A percentile compares a stretch with the other conserved stretches of the same genome.
Conservation (phyloP, 1,284 basidiomycete genomes). For the Cryptococcus sp. region DNA sequence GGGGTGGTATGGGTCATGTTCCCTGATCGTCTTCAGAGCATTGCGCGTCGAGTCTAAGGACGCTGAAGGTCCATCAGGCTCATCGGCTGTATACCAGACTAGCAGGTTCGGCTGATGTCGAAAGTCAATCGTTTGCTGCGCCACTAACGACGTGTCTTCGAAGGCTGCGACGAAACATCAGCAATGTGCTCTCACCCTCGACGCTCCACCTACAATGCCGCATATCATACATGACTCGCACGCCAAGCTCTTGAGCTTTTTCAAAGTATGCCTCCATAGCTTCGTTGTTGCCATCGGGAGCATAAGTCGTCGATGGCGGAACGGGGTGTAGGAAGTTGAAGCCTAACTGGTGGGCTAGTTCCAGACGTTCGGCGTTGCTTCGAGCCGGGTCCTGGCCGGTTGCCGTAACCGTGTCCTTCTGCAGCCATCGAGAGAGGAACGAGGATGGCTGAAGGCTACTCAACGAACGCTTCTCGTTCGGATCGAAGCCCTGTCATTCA, state of each 20-base stretch:
- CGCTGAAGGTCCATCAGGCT: conserved; percentile 21
- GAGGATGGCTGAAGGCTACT: too few species aligned
- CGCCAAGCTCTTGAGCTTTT: conserved; percentile 4
- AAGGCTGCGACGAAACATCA: conserved; percentile 8
- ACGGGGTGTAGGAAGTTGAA: conserved; percentile 28
- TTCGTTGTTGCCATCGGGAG: conserved; percentile 7
- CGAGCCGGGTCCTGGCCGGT: too few species aligned
- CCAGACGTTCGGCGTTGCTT: background rate
- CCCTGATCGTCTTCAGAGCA: conserved; percentile 19
- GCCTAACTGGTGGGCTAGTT: conserved; percentile 10
- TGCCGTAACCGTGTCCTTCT: too few species aligned
- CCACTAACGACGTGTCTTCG: conserved; percentile 9
- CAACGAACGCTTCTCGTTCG: too few species aligned
- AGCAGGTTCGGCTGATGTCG: conserved; percentile 13
- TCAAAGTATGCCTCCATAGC: conserved; percentile 15
- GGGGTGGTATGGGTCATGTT: conserved; percentile 1
- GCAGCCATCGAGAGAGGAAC: too few species aligned
- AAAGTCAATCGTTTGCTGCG: conserved; percentile 15
- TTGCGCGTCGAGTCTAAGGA: conserved; percentile 13
- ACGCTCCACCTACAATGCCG: too few species aligned
- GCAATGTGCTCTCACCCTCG: background rate
- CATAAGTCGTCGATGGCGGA: conserved; percentile 11
- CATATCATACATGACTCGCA: too few species aligned
- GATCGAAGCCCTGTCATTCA: too few species aligned
- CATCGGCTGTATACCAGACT: conserved; percentile 25